A percentile compares a stretch with the other conserved stretches of the same genome.
phyloP scores from a whole-genome alignment of 2,329 filamentous ascomycete genomes.

The Chrysoporthe deuterocubensis region DNA sequence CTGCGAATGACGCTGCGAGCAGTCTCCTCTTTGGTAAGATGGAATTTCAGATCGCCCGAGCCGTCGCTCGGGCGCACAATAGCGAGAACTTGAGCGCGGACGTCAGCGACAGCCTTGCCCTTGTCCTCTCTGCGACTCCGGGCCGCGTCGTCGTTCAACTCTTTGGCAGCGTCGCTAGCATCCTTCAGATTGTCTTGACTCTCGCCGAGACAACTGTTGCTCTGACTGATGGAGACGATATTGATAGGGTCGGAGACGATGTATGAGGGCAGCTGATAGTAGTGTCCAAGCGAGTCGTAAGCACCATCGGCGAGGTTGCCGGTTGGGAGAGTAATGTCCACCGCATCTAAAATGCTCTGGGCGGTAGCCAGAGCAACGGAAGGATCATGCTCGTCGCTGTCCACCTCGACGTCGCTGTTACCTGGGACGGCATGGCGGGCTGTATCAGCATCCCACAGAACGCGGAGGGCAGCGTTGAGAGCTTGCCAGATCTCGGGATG shows the following conservation, averaged over 20 bases:
- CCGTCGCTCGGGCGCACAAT: constrained; percentile 69
- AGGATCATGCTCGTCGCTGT: constrained; percentile 41
- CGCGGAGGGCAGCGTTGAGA: constrained; percentile 67
- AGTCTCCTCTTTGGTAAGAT: constrained; percentile 62
- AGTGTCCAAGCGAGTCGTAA: constrained; percentile 72
- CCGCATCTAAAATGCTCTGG: constrained; percentile 79
- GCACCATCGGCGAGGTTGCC: constrained; percentile 73
- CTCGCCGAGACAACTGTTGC: constrained; percentile 21
- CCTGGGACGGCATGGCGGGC: constrained; percentile 22
- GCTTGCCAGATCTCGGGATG: constrained; percentile 80
- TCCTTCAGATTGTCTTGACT: constrained; percentile 22
- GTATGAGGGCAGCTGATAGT: constrained; percentile 71
- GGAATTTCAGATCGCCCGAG: constrained; percentile 65
- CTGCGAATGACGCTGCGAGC: constrained; percentile 66
- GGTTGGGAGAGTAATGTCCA: constrained; percentile 74
- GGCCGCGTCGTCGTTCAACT: constrained; percentile 35
- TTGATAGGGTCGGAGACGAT: constrained; percentile 71
- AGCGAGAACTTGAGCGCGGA: constrained; percentile 57
- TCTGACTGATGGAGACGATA: constrained; percentile 40
- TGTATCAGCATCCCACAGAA: constrained; percentile 63
- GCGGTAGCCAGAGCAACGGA: constrained; percentile 63
- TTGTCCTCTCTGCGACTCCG: constrained; percentile 52
- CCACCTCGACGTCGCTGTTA: constrained; percentile 15
- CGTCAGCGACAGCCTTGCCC: constrained; percentile 52
- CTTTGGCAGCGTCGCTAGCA: constrained; percentile 33